phyloP scores from a whole-genome alignment of 2,329 filamentous ascomycete species.

The Colletotrichum sansevieriae region DNA sequence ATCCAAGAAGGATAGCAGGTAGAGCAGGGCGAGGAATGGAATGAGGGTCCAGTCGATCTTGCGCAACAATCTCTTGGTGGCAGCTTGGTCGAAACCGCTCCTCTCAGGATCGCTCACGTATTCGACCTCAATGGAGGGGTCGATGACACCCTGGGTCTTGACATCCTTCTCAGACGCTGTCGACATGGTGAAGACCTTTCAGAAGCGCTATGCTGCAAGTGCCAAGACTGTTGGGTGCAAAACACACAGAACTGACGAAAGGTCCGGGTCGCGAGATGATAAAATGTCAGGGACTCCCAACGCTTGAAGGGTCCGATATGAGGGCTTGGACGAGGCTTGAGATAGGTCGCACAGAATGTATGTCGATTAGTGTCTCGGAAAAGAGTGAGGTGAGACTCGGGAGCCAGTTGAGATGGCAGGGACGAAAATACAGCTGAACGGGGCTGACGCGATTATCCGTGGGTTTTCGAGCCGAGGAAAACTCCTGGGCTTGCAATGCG shows the following conservation, averaged over 20 bases:
- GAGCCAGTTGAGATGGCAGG: slow-evolving; percentile 7
- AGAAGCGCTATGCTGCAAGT: neutral
- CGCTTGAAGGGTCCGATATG: neutral
- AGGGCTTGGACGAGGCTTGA: slow-evolving; percentile 10
- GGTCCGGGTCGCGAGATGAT: neutral
- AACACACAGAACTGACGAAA: neutral
- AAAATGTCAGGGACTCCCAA: neutral
- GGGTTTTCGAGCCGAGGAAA: neutral
- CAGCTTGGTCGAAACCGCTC: slow-evolving; percentile 48
- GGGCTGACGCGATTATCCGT: slow-evolving; percentile 5
- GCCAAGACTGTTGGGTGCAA: neutral
- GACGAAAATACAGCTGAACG: slow-evolving; percentile 19
- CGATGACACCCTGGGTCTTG: slow-evolving; percentile 27
- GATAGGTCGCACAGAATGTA: slow-evolving; percentile 14
- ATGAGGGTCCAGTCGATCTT: slow-evolving; percentile 69
- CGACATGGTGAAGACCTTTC: slow-evolving; percentile 21
- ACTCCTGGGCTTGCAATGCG: neutral
- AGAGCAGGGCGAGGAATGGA: slow-evolving; percentile 69
- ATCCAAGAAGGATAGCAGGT: slow-evolving; percentile 62
- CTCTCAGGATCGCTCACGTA: slow-evolving; percentile 41
- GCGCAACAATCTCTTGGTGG: slow-evolving; percentile 64
- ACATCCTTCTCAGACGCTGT: slow-evolving; percentile 37
- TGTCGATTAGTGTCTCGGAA: slow-evolving; percentile 18
- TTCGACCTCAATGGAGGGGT: slow-evolving; percentile 42
- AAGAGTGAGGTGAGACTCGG: neutral